These are phyloP conservation scores for Arabidopsis arenosa DNA, from an alignment of 345 rosid species.

Conservation along the genomic window DNA sequence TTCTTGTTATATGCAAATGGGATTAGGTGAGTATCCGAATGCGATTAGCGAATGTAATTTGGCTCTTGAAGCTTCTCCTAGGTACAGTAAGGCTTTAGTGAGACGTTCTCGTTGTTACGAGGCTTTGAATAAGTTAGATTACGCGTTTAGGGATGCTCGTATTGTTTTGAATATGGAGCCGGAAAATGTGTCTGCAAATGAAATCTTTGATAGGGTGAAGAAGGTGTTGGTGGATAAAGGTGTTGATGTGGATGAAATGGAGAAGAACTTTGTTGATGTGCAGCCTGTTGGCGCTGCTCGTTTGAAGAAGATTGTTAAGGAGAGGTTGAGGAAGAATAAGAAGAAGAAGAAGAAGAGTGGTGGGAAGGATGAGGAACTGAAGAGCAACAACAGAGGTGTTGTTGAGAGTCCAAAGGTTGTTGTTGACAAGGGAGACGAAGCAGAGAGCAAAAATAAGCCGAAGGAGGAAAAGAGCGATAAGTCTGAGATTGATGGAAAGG, in stretches of 20 bases:
- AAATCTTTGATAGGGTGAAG: constrained; percentile 72
- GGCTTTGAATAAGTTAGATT: constrained; percentile 82
- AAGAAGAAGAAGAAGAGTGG: constrained; percentile 49
- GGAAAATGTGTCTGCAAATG: constrained; percentile 71
- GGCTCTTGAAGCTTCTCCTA: constrained; percentile 90
- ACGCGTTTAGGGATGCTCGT: constrained; percentile 86
- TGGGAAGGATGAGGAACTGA: constrained; percentile 44
- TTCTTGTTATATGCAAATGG: constrained; percentile 93
- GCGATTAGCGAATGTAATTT: constrained; percentile 88
- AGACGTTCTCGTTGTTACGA: constrained; percentile 87
- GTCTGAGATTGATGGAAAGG: constrained; percentile 38
- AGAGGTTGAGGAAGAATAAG: constrained; percentile 68
- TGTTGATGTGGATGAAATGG: constrained; percentile 66
- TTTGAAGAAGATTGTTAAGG: constrained; percentile 62
- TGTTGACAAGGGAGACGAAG: constrained; percentile 12
- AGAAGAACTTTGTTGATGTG: constrained; percentile 54
- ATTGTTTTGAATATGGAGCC: constrained; percentile 84
- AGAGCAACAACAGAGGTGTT: constrained; percentile 40
- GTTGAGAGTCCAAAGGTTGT: constrained; percentile 39
- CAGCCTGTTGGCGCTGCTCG: constrained; percentile 49
- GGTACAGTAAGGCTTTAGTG: constrained; percentile 83
- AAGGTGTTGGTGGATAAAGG: constrained; percentile 71
- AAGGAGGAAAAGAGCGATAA: constrained; percentile 29
- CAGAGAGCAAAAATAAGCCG: constrained; percentile 13
- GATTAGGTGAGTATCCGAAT: constrained; percentile 91